phyloP scores from a whole-genome alignment of 2,329 filamentous ascomycete genomes.

The Colletotrichum truncatum region DNA sequence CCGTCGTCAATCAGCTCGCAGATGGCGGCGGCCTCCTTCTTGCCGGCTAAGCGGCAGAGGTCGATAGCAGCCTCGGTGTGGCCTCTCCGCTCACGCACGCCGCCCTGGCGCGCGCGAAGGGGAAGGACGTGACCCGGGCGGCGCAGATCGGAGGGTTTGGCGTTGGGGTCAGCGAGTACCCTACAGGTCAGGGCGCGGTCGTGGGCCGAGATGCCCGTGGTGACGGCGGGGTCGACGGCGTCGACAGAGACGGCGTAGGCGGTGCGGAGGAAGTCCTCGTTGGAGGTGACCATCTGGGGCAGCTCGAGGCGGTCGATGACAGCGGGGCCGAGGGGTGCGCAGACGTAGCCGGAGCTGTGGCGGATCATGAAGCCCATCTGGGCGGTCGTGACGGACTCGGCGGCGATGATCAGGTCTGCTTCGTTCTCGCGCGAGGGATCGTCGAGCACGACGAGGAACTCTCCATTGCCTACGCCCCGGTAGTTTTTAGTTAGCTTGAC shows the following conservation, averaged over 20 bases:
- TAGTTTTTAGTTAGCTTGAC: background rate
- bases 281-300: slow-evolving; percentile 83
- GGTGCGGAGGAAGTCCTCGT: slow-evolving; percentile 86
- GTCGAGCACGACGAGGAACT: slow-evolving; percentile 97
- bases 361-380: slow-evolving; percentile 98
- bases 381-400: slow-evolving; percentile 80
- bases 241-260: slow-evolving; percentile 95
- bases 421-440: slow-evolving; percentile 94
- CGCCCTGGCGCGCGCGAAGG: slow-evolving; percentile 79
- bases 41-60: slow-evolving; percentile 86
- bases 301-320: slow-evolving; percentile 78
- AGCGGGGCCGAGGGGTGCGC: slow-evolving; percentile 79
- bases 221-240: slow-evolving; percentile 74
- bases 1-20: slow-evolving; percentile 93
- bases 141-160: slow-evolving; percentile 71
- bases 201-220: slow-evolving; percentile 89
- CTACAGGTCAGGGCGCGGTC: slow-evolving; percentile 87
- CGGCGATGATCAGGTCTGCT: slow-evolving; percentile 96
- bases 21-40: slow-evolving; percentile 81
- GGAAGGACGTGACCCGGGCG: slow-evolving; percentile 92
- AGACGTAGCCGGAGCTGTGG: slow-evolving; percentile 90
- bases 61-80: slow-evolving; percentile 96
- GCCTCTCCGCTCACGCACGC: slow-evolving; percentile 80
- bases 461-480: slow-evolving; percentile 75
- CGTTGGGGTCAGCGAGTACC: slow-evolving; percentile 74